These are phyloP conservation scores for Rhizopus delemar DNA, from an alignment of 371 early-diverging fungal species.

Conservation along the genomic window DNA sequence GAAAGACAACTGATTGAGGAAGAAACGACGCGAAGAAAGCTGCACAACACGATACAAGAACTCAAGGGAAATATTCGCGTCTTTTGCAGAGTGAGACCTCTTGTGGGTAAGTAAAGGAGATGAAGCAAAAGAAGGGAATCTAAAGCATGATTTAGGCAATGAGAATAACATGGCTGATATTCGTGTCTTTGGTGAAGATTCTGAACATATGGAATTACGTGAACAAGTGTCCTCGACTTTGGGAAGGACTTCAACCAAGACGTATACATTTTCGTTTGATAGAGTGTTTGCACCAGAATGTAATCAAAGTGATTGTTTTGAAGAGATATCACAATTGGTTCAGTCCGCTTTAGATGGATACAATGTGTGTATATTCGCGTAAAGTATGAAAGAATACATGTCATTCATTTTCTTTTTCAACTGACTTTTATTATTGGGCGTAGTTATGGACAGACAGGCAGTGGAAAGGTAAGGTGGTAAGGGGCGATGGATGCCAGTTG, in stretches of 20 bases:
- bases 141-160: background rate
- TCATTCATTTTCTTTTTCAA: background rate
- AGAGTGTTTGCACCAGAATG: conserved; percentile 73
- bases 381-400: conserved; percentile 1
- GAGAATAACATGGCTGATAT: conserved; percentile 27
- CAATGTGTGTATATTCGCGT: conserved; percentile 97
- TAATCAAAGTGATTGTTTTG: conserved; percentile 86
- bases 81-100: conserved; percentile 94
- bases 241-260: conserved; percentile 47
- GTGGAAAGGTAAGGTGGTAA: conserved; percentile 77
- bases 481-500: conserved; percentile 8
- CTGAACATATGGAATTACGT: conserved; percentile 53
- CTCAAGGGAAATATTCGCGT: conserved; percentile 98
- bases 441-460: conserved; percentile 98
- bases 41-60: conserved; percentile 95
- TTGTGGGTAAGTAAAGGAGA: conserved; percentile 29
- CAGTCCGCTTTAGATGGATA: conserved; percentile 97
- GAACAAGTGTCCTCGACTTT: conserved; percentile 43
- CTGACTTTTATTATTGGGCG: background rate
- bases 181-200: conserved; percentile 50
- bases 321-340: conserved; percentile 93
- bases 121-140: background rate
- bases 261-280: conserved; percentile 82
- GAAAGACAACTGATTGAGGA: conserved; percentile 72
- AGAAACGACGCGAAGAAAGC: conserved; percentile 75